Evolutionary conservation across 179 eudicot species (phyloP), one percentile per base, ranked within the genome.

Genomic region (Silene vulgaris): DNA sequence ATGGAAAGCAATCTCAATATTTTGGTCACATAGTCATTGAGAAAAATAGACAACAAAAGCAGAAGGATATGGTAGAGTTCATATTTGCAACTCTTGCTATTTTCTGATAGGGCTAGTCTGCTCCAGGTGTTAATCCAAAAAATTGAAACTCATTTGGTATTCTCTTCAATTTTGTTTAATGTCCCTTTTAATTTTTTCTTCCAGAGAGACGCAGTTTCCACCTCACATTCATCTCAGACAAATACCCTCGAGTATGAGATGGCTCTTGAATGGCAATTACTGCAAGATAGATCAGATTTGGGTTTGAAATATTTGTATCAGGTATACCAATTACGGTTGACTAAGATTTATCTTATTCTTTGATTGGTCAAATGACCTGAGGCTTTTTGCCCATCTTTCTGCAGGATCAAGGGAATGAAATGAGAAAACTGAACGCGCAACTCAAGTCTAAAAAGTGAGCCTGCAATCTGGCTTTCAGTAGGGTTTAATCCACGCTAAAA

Each of bases 251-350:
- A 93, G 80, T 89, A 81, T 83, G 95, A 88, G 60, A 77, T 93
- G 97, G 97, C 95, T 63, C 75, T 89, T 82, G 90, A 91, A 63
- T 93, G 98, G 98, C 79, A 83, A 32, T 69, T 88, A 77, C 83
- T 89, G 56, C 91, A 91, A 73, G 82, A 80, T 28, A 84, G 83
- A 87, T 85, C 90, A 12, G 82, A 80, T 1, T 12, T 54, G n/a
- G 80, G 85, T 72, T 85, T 91, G 90, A 79, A 75, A 74, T 72
- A 17, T 54, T 77, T 91, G 75, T 35, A 79, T 80, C 77, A 89
- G 93, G 96, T 91, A 65, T 62, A 8, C 37, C 17, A 29, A 61
- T 16, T 13, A 23, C 35, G 68, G 65, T 1, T 0, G 20, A 21
- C 23, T 40, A 43, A n/a, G 8, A 61, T 72, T 70, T 64, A 0